Conservation (phyloP, 1,284 basidiomycete species). For the Fomes fomentarius region DNA sequence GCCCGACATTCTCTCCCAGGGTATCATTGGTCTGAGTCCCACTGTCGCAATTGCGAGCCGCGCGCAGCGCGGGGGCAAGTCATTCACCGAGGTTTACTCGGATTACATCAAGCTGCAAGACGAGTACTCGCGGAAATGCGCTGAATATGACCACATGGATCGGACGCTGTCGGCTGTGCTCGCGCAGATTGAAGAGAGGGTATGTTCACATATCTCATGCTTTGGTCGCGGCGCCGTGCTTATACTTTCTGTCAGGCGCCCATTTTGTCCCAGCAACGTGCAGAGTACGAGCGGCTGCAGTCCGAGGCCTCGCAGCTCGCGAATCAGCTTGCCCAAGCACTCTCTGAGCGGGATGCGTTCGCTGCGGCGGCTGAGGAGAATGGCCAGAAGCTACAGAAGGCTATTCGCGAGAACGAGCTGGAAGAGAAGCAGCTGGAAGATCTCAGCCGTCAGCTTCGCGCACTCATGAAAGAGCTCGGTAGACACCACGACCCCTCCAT, state of each 20-base stretch:
- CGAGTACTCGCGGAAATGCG: conserved; percentile 75
- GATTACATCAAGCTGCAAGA: conserved; percentile 87
- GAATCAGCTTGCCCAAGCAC: conserved; percentile 72
- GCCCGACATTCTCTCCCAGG: conserved; percentile 47
- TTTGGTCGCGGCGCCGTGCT: not conserved
- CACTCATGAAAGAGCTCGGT: conserved; percentile 78
- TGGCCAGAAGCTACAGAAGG: conserved; percentile 64
- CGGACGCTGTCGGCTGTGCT: conserved; percentile 74
- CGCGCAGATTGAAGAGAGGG: conserved; percentile 87
- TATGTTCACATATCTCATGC: conserved; percentile 41
- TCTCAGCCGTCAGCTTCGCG: conserved; percentile 85
- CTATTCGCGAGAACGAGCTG: conserved; percentile 68
- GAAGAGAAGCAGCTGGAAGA: conserved; percentile 84
- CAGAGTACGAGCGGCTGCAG: conserved; percentile 81
- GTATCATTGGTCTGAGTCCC: conserved; percentile 73
- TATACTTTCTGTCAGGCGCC: conserved; percentile 66
- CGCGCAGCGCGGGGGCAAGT: conserved; percentile 79
- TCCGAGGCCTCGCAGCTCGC: conserved; percentile 82
- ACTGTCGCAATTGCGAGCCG: conserved; percentile 84
- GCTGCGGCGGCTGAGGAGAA: conserved; percentile 53
- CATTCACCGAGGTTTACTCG: conserved; percentile 90
- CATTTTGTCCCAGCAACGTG: conserved; percentile 82
- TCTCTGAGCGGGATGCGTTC: conserved; percentile 68
- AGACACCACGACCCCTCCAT: conserved; percentile 83
- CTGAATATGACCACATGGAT: conserved; percentile 84